Conservation (phyloP, 2,329 filamentous ascomycete genomes). For the Thielaviopsis musarum region DNA sequence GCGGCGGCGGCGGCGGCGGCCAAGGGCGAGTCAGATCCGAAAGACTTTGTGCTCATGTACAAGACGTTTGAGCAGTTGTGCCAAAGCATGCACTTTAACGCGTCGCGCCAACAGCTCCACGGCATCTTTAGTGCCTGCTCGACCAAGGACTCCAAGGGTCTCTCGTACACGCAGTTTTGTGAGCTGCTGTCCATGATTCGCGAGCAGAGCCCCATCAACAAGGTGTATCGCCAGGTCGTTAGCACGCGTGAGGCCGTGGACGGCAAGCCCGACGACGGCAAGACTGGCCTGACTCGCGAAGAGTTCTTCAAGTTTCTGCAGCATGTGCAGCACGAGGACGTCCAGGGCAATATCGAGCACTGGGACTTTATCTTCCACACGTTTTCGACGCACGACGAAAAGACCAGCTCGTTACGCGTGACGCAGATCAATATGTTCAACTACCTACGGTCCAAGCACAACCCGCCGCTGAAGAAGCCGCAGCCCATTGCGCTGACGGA, state of each 20-base stretch:
- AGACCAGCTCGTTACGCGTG: conserved; percentile 33
- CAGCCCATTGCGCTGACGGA: conserved; percentile 53
- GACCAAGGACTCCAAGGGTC: conserved; percentile 39
- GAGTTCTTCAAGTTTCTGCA: conserved; percentile 66
- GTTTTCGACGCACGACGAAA: conserved; percentile 27
- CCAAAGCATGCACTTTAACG: conserved; percentile 81
- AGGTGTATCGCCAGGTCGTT: conserved; percentile 36
- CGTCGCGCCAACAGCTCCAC: conserved; percentile 55
- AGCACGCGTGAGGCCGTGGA: conserved; percentile 13
- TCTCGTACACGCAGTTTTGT: conserved; percentile 70
- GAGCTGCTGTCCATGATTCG: conserved; percentile 60
- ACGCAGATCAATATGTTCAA: conserved; percentile 61
- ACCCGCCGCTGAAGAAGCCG: conserved; percentile 48
- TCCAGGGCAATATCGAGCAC: conserved; percentile 35
- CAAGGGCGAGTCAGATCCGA: conserved; percentile 28
- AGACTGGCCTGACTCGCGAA: conserved; percentile 47
- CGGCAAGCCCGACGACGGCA: conserved; percentile 29
- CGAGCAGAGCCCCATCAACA: neutral
- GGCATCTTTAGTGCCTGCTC: conserved; percentile 61
- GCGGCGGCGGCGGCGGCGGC: conserved; percentile 59
- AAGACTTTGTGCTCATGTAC: conserved; percentile 48
- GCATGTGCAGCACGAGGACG: conserved; percentile 57
- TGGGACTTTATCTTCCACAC: conserved; percentile 63
- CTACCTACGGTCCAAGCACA: conserved; percentile 59
- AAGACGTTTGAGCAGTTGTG: conserved; percentile 65